Conservation (phyloP, 2,329 filamentous ascomycete species). For the Talaromyces sp. region DNA sequence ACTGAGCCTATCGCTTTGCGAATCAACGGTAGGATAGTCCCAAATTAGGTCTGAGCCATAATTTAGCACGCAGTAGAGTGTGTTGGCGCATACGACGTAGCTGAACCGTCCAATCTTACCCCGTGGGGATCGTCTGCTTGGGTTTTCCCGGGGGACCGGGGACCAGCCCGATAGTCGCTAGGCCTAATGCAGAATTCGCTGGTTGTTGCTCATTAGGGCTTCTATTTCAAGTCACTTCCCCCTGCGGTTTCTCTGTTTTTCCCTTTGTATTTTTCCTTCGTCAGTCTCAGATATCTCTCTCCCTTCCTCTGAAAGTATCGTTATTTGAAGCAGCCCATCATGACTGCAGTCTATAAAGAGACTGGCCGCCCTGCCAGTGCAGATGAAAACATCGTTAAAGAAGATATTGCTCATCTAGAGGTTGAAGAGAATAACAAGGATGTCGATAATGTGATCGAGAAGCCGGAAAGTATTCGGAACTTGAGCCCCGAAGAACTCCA, state of each 20-base stretch:
- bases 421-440: background rate
- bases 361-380: background rate
- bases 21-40: background rate
- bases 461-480: constrained; percentile 21
- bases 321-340: background rate
- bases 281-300: background rate
- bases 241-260: background rate
- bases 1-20: background rate
- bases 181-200: background rate
- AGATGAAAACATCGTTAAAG: background rate
- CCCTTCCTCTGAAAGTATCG: background rate
- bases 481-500: constrained; percentile 25
- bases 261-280: background rate
- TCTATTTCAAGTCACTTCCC: background rate
- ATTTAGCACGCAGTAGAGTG: background rate
- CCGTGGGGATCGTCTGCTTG: background rate
- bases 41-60: background rate
- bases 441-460: background rate
- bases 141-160: background rate
- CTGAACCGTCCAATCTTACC: background rate
- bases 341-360: background rate
- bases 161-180: background rate
- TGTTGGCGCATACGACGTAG: background rate
- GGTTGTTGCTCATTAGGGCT: background rate
- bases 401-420: background rate